phyloP scores from a whole-genome alignment of 2,329 filamentous ascomycete genomes.

The Paracoccidioides lutzii region DNA sequence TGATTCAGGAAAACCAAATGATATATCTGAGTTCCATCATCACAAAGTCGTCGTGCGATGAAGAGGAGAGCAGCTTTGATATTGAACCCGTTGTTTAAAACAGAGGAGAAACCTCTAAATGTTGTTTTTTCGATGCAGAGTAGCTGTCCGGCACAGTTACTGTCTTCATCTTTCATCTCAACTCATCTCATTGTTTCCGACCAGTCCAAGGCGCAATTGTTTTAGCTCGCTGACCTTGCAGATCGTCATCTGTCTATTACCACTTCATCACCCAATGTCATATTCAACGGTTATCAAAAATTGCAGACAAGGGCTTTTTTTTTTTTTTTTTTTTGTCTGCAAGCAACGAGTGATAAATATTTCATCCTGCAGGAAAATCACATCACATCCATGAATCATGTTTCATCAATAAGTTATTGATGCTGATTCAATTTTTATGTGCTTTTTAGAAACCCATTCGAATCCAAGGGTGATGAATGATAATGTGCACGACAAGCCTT shows the following conservation, averaged over 20 bases:
- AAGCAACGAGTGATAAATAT: not conserved
- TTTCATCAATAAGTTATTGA: too few relatives aligned
- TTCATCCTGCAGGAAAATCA: not conserved
- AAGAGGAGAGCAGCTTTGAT: not conserved
- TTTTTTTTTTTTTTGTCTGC: not conserved
- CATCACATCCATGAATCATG: not conserved
- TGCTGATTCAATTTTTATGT: too few relatives aligned
- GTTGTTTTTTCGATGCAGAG: too few relatives aligned
- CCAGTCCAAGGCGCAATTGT: not conserved
- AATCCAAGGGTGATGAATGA: too few relatives aligned
- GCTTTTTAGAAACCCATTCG: too few relatives aligned
- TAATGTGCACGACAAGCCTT: too few relatives aligned
- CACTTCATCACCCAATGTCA: too few relatives aligned
- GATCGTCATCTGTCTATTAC: not conserved
- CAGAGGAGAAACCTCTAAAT: not conserved
- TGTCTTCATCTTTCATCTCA: not conserved
- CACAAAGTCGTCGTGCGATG: not conserved
- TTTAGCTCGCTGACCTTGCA: not conserved
- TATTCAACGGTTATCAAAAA: too few relatives aligned
- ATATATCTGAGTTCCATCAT: not conserved
- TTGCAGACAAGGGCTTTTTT: too few relatives aligned
- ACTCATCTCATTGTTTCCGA: not conserved
- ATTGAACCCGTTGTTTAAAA: not conserved
- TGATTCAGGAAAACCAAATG: not conserved
- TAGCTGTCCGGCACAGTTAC: too few relatives aligned